Base-by-base conservation (phyloP, 169 alveolate species). In the Plasmodium yoelii region DNA sequence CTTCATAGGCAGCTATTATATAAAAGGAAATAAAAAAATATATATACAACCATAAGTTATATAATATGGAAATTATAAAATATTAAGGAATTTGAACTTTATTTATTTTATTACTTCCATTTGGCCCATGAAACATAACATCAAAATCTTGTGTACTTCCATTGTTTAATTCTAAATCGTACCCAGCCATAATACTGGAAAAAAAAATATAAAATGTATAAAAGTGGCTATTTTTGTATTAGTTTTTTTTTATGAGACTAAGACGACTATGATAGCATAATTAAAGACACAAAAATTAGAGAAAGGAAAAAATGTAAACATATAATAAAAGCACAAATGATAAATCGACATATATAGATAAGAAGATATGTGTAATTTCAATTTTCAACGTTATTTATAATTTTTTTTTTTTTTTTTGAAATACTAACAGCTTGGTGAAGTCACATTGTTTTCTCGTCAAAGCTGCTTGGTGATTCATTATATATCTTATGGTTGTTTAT, bases 1-100 rank as follows among this genome's bases (percentile, higher is more conserved):
- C 97, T 91, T 95, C 97, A 88, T 95, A 95, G 8, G 94, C 74
- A 13, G 98, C 98, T 95, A 95, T 34, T 6, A 70, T 70, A 19
- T 1, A 60, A n/a, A 44, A 7, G 5, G 8, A 47, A 7, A 42
- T 5, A 18, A 5, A 53, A 10, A 60, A 9, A 56, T 53, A 74
- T 47, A 51, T 19, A 24, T 22, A 47, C 5, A 49, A 24, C 49
- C 3, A 22, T 64, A 57, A 51, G 59, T 51, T 51, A 51, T 51
- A 51, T 34, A 34, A 34, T 34, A 34, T 34, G 7, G 5, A 34
- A 34, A 3, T 34, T 34, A 34, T 3, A 34, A 34, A 34, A 34
- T 34, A 34, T 34, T 34, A 34, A 2, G 4, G 42, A 34, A 4
- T 34, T 34, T 34, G 42, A 3, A 34, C 42, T 34, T 34, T 34